These are phyloP conservation scores for Hippophae gyantsensis DNA, from an alignment of 306 rosid species.

Conservation along the genomic window DNA sequence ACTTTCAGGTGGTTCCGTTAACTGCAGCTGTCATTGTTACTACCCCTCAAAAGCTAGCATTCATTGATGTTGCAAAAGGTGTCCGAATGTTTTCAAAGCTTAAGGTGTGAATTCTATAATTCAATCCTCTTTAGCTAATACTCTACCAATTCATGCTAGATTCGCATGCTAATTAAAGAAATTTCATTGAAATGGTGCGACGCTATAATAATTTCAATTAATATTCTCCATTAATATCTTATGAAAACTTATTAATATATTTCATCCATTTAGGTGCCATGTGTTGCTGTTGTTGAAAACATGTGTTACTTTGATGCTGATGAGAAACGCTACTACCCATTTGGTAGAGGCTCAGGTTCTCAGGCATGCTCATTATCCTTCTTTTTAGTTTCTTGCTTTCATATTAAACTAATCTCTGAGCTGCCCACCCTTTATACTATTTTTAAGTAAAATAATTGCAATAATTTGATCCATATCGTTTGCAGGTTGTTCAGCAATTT, in stretches of 20 bases:
- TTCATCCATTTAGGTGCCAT: slow-evolving; percentile 61
- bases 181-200: not conserved
- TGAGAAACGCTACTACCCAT: slow-evolving; percentile 88
- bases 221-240: too few relatives aligned
- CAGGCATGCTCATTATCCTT: slow-evolving; percentile 42
- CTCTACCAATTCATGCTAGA: not conserved
- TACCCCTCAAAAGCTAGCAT: slow-evolving; percentile 94
- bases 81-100: slow-evolving; percentile 99
- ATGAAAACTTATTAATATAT: slow-evolving; percentile 1
- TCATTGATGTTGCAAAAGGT: slow-evolving; percentile 97
- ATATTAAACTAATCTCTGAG: not conserved
- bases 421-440: too few relatives aligned
- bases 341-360: slow-evolving; percentile 93
- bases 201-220: not conserved
- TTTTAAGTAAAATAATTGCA: too few relatives aligned
- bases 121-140: slow-evolving; percentile 2
- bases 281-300: slow-evolving; percentile 24
- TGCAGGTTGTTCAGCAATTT: slow-evolving; percentile 92
- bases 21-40: slow-evolving; percentile 96
- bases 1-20: slow-evolving; percentile 76
- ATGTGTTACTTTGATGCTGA: slow-evolving; percentile 98
- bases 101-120: slow-evolving; percentile 46
- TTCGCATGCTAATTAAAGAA: too few relatives aligned
- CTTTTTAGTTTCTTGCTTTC: slow-evolving; percentile 6
- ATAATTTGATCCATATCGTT: slow-evolving; percentile 4